phyloP scores from a whole-genome alignment of 2,329 filamentous ascomycete species.

The Juglanconis oblonga region DNA sequence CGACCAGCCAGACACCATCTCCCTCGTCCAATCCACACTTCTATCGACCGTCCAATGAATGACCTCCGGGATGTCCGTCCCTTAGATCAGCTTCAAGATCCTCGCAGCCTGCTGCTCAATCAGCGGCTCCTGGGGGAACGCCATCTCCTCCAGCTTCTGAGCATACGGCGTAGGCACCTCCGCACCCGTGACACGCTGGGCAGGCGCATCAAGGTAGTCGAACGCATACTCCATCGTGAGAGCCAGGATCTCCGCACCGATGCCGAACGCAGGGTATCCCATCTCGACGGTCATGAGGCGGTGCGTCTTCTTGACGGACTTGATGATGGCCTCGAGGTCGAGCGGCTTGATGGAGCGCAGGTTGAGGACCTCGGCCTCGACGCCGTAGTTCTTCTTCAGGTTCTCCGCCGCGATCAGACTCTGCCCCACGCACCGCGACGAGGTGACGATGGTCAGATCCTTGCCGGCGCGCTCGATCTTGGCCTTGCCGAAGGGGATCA shows the following conservation, averaged over 20 bases:
- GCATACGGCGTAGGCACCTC: slow-evolving; percentile 98
- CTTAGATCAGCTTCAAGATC: slow-evolving; percentile 64
- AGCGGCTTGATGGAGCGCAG: slow-evolving; percentile 96
- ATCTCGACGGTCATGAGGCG: slow-evolving; percentile 90
- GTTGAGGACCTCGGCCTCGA: slow-evolving; percentile 97
- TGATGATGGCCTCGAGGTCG: slow-evolving; percentile 90
- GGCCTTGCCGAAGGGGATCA: slow-evolving; percentile 96
- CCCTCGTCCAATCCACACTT: neutral
- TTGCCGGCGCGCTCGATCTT: slow-evolving; percentile 97
- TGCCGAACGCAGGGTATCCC: slow-evolving; percentile 92
- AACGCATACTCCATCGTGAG: slow-evolving; percentile 97
- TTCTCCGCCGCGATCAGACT: slow-evolving; percentile 82
- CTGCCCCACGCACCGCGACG: slow-evolving; percentile 94
- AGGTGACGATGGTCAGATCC: slow-evolving; percentile 90
- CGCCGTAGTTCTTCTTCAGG: slow-evolving; percentile 93
- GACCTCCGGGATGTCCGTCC: neutral
- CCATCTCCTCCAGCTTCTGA: slow-evolving; percentile 87
- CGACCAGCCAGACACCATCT: neutral
- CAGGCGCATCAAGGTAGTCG: slow-evolving; percentile 93
- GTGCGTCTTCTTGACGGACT: slow-evolving; percentile 98
- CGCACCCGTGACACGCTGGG: slow-evolving; percentile 89
- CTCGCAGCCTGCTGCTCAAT: slow-evolving; percentile 89
- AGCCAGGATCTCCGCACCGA: slow-evolving; percentile 88
- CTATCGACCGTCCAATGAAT: neutral
- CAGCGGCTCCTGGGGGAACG: slow-evolving; percentile 84